A percentile compares a stretch with the other conserved stretches of the same genome.
phyloP scores from a whole-genome alignment of 1,284 basidiomycete species.

The Leucocoprinus gongylophorus region DNA sequence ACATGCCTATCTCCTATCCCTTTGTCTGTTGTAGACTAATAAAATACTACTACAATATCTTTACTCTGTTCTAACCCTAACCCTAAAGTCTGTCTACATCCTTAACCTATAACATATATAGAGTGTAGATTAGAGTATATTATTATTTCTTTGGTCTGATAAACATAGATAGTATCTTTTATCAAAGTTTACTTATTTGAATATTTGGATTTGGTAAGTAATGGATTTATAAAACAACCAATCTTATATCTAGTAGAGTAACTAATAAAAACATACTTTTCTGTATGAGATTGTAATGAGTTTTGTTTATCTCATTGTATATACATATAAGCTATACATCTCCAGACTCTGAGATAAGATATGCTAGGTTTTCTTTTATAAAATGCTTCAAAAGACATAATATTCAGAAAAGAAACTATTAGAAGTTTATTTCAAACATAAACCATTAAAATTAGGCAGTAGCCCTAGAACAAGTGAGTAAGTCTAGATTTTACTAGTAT shows the following conservation, averaged over 20 bases:
- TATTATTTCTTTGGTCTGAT: not conserved
- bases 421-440: slow-evolving; percentile 11
- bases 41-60: too few relatives aligned
- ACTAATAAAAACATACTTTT: slow-evolving; percentile 26
- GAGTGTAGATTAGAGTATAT: not conserved
- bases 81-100: too few relatives aligned
- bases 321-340: slow-evolving; percentile 27
- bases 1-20: too few relatives aligned
- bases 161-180: not conserved
- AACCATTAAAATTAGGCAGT: not conserved
- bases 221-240: slow-evolving; percentile 25
- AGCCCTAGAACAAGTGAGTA: not conserved
- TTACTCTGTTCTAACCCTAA: too few relatives aligned
- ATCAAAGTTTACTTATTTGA: not conserved
- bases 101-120: too few relatives aligned
- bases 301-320: slow-evolving; percentile 22
- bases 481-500: not conserved
- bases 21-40: too few relatives aligned
- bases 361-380: not conserved
- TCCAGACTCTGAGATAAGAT: slow-evolving; percentile 12
- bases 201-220: slow-evolving; percentile 4
- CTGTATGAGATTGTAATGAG: slow-evolving; percentile 19
- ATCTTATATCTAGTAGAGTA: slow-evolving; percentile 21
- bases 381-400: slow-evolving; percentile 3
- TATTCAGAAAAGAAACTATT: slow-evolving; percentile 1